These are phyloP conservation scores for Kodamaea derodonti DNA, from an alignment of 1,139 yeast genomes.

Conservation along the genomic window DNA sequence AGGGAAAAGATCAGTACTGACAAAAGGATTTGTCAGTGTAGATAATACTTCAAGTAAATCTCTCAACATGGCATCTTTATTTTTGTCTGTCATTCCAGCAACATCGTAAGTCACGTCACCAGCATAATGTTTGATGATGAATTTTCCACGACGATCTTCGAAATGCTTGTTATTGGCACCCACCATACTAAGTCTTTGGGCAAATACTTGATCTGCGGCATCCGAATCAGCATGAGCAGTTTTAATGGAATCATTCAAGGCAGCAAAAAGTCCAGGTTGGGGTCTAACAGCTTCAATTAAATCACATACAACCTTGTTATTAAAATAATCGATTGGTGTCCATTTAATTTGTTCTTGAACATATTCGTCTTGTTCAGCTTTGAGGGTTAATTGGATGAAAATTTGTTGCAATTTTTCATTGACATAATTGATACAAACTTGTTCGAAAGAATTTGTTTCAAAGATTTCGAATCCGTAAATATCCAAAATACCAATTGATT, in stretches of 20 bases:
- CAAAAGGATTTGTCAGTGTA: conserved; percentile 66
- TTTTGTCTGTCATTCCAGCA: conserved; percentile 91
- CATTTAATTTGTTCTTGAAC: conserved; percentile 93
- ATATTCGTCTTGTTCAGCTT: conserved; percentile 97
- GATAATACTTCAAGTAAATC: conserved; percentile 78
- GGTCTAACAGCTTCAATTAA: conserved; percentile 92
- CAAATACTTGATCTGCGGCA: conserved; percentile 96
- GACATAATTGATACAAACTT: conserved; percentile 93
- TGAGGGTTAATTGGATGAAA: conserved; percentile 89
- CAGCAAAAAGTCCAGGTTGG: conserved; percentile 91
- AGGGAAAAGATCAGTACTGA: conserved; percentile 67
- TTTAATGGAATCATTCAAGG: conserved; percentile 93
- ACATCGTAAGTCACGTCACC: conserved; percentile 97
- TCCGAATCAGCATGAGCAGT: conserved; percentile 97
- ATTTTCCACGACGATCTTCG: conserved; percentile 84
- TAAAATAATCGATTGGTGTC: conserved; percentile 97
- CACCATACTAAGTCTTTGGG: conserved; percentile 86
- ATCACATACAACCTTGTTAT: conserved; percentile 95
- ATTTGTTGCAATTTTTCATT: conserved; percentile 97
- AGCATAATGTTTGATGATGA: conserved; percentile 92
- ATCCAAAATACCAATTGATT: conserved; percentile 90
- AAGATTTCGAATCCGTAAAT: conserved; percentile 98
- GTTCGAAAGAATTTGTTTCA: conserved; percentile 95
- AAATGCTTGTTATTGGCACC: conserved; percentile 77
- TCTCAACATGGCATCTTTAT: conserved; percentile 89